Evolutionary conservation across 257 asterid genomes (phyloP), one percentile per base, ranked within the genome.

Genomic region (Vinca minor): DNA sequence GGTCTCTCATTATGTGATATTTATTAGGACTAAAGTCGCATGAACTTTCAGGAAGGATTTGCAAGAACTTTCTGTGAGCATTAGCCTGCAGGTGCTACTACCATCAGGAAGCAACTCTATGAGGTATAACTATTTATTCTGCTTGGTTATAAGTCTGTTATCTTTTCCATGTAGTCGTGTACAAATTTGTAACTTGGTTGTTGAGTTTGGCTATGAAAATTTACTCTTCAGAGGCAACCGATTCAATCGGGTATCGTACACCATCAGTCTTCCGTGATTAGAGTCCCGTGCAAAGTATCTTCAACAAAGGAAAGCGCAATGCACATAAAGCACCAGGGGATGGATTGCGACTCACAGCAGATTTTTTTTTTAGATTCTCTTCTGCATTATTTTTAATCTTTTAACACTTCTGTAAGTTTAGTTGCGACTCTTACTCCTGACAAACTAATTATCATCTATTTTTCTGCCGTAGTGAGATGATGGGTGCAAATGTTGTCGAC

Each of bases 301-400:
- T 87, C 96, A n/a, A 84, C 86, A 28, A 89, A 87, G 59, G 98
- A 92, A 83, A 92, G 85, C 84, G 80, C 95, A 81, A 73, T 84
- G 70, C 81, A 75, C 77, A 89, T 87, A 82, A 89, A 89, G 74
- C 94, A 96, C 65, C 80, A 88, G 76, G 95, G 83, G 29, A 32
- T 74, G 53, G 98, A 92, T n/a, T n/a, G 49, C 84, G 84, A 59
- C 48, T 75, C 73, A 82, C 86, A 26, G 78, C 73, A 92, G 95
- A 96, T 59, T 39, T 46, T 45, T 29, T 44, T 66, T 63, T 67
- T 53, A 14, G 46, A 47, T 41, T 53, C 23, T 14, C 5, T 61
- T 42, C 58, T 48, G 46, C 17, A 35, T 54, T 25, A n/a, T 67
- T 49, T 26, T 15, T 21, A 26, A 21, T 57, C 13, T 25, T 64